phyloP scores from a whole-genome alignment of 106 monocot species.

The Dioscorea dumetorum region DNA sequence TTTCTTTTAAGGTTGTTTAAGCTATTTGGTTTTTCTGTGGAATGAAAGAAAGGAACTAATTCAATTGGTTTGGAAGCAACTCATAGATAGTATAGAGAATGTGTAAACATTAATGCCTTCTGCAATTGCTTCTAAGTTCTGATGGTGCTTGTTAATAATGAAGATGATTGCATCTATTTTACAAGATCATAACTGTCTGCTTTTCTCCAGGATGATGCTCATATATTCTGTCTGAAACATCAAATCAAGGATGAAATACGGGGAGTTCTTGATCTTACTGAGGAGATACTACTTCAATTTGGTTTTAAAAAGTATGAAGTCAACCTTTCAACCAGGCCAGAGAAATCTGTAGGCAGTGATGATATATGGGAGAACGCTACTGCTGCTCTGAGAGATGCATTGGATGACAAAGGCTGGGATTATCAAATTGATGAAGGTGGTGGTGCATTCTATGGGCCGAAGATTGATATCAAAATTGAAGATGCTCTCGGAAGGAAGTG shows the following conservation, averaged over 20 bases:
- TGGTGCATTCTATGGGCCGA: constrained; percentile 98
- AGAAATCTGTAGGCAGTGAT: constrained; percentile 75
- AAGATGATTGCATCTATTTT: too few species aligned
- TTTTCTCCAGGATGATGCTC: constrained; percentile 76
- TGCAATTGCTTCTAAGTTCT: too few species aligned
- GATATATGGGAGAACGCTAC: constrained; percentile 95
- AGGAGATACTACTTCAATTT: constrained; percentile 83
- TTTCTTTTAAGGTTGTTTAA: too few species aligned
- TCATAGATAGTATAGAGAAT: too few species aligned
- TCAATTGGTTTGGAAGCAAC: too few species aligned
- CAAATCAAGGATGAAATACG: constrained; percentile 87
- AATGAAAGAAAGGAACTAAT: too few species aligned
- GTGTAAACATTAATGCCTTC: too few species aligned
- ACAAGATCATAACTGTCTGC: background rate
- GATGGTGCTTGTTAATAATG: too few species aligned
- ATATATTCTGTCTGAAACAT: constrained; percentile 87
- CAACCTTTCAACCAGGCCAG: constrained; percentile 90
- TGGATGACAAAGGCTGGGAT: constrained; percentile 86
- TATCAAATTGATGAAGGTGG: constrained; percentile 97
- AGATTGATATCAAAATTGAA: constrained; percentile 96
- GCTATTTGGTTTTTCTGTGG: too few species aligned
- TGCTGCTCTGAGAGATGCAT: constrained; percentile 61
- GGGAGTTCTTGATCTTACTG: constrained; percentile 90
- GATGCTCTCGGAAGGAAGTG: constrained; percentile 96
- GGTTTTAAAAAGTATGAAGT: constrained; percentile 87